These are phyloP conservation scores for Benincasa hispida DNA, from an alignment of 306 rosid genomes.

Conservation along the genomic window DNA sequence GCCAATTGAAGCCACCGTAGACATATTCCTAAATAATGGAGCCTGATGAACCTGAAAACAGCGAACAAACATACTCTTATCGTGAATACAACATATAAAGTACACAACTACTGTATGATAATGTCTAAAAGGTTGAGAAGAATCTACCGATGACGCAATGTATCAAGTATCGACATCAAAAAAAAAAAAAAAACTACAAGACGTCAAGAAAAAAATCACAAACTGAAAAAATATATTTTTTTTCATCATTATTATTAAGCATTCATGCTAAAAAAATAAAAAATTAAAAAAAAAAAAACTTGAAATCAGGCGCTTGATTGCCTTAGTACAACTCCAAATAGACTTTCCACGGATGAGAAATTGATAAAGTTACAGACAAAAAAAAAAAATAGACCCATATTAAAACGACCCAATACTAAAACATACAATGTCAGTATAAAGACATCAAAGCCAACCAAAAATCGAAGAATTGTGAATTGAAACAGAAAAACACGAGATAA, in stretches of 20 bases:
- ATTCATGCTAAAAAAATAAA: neutral
- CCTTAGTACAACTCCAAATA: neutral
- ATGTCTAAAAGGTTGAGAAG: neutral
- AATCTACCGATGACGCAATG: neutral
- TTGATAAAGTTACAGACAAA: too few species aligned
- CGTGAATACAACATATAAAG: neutral
- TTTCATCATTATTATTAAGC: neutral
- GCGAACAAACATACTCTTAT: neutral
- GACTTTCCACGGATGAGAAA: neutral
- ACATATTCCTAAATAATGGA: constrained; percentile 31
- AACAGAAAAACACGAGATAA: neutral
- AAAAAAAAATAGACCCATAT: neutral
- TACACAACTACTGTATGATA: neutral
- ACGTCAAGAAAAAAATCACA: neutral
- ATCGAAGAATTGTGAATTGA: neutral
- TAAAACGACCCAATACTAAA: neutral
- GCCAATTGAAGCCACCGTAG: constrained; percentile 24
- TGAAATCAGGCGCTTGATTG: neutral
- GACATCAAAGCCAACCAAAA: neutral
- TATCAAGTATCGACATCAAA: neutral
- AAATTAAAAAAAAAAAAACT: too few species aligned
- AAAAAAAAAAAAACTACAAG: neutral
- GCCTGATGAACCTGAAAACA: constrained; percentile 29
- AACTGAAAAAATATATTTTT: neutral
- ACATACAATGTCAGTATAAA: neutral